Conservation (phyloP, 1,139 yeast species). For the Geotrichum phurueaensis region DNA sequence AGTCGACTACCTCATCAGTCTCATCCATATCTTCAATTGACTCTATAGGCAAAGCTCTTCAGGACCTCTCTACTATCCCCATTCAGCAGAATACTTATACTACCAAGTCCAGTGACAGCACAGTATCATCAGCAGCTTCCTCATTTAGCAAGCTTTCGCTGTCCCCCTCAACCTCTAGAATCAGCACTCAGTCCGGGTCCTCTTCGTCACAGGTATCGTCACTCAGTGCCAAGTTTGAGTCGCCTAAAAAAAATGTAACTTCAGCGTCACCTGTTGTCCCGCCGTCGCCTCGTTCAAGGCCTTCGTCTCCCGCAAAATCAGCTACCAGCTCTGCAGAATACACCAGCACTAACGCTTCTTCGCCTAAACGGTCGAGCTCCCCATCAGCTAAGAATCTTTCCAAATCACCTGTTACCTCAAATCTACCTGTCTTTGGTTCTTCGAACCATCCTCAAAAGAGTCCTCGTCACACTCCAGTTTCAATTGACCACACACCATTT, state of each 20-base stretch:
- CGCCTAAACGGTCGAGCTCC: not conserved
- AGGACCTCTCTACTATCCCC: conserved; percentile 2
- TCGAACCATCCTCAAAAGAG: not conserved
- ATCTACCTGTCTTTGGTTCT: not conserved
- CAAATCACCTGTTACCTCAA: not conserved
- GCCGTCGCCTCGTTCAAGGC: not conserved
- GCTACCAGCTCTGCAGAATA: not conserved
- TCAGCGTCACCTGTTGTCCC: not conserved
- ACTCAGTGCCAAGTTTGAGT: conserved; percentile 14
- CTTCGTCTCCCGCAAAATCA: not conserved
- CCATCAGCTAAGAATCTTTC: not conserved
- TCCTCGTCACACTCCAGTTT: not conserved
- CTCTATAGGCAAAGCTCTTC: conserved; percentile 7
- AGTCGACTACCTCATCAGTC: conserved; percentile 1
- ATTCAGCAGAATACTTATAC: not conserved
- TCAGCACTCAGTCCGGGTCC: not conserved
- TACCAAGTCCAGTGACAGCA: not conserved
- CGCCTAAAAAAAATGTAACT: not conserved
- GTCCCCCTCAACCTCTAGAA: not conserved
- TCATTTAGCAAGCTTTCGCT: not conserved
- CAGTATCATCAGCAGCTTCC: not conserved
- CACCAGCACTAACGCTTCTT: not conserved
- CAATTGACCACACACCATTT: not conserved
- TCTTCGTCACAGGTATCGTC: conserved; percentile 7
- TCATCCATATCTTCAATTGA: conserved; percentile 1